Conservation (phyloP, 2,329 filamentous ascomycete genomes). For the Chaetomium sp. region DNA sequence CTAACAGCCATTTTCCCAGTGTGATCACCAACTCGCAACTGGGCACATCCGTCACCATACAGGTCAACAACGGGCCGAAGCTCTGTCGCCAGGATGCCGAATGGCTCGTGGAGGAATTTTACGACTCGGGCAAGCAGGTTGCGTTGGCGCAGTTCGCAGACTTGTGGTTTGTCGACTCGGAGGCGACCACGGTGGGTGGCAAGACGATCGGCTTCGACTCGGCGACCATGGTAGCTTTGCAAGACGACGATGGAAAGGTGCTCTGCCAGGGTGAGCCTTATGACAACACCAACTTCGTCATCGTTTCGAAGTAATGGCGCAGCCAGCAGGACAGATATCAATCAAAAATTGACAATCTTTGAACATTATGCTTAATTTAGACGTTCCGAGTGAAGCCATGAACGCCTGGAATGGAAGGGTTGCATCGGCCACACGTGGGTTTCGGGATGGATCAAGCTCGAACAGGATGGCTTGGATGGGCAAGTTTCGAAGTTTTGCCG, state of each 20-base stretch:
- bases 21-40: conserved; percentile 19
- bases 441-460: background rate
- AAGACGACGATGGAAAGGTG: conserved; percentile 12
- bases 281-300: conserved; percentile 20
- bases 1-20: conserved; percentile 2
- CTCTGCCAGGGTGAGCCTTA: conserved; percentile 19
- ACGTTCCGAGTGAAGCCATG: no score
- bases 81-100: conserved; percentile 28
- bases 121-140: conserved; percentile 21
- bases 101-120: conserved; percentile 30
- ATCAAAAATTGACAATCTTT: no score
- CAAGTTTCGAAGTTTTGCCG: no score
- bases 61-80: conserved; percentile 21
- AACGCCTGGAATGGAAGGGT: background rate
- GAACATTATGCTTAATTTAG: no score
- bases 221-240: conserved; percentile 22
- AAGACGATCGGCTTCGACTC: conserved; percentile 26
- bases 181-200: conserved; percentile 22
- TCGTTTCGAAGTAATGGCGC: conserved; percentile 7
- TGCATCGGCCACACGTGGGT: background rate
- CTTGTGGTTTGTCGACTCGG: conserved; percentile 25
- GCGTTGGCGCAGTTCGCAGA: conserved; percentile 26
- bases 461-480: no score
- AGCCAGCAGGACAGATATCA: background rate
- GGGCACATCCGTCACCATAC: conserved; percentile 18